Conservation (phyloP, 176 grass and related monocot species). For the Oryza officinalis region DNA sequence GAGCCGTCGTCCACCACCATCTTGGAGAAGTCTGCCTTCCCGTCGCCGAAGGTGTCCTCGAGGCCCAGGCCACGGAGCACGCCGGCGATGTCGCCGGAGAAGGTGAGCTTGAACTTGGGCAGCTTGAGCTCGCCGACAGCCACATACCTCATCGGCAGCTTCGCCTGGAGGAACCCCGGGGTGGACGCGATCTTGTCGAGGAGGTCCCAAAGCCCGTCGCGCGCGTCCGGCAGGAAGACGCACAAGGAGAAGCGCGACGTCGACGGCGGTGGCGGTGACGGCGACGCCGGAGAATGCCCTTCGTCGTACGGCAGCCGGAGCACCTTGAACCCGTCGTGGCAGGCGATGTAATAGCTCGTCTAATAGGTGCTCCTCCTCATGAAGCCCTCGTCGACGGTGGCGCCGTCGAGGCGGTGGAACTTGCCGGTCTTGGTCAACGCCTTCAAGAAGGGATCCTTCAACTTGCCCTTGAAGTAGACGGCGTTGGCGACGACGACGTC, state of each 20-base stretch:
- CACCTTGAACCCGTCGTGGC: constrained; percentile 32
- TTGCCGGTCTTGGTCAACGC: not conserved
- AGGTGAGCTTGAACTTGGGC: constrained; percentile 42
- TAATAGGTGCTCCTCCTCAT: not conserved
- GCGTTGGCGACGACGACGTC: constrained; percentile 30
- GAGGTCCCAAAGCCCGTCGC: constrained; percentile 1
- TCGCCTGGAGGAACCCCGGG: not conserved
- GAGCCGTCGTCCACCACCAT: not conserved
- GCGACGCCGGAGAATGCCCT: too few relatives aligned
- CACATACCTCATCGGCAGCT: not conserved
- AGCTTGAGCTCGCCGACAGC: constrained; percentile 11
- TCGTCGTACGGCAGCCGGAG: constrained; percentile 21
- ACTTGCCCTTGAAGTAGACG: constrained; percentile 43
- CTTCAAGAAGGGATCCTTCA: not conserved
- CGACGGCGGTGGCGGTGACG: not conserved
- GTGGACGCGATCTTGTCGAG: not conserved
- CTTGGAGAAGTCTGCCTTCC: not conserved
- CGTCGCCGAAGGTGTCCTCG: too few relatives aligned
- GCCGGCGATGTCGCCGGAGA: not conserved
- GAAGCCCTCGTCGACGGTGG: constrained; percentile 12
- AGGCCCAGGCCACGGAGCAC: not conserved
- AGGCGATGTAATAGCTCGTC: not conserved
- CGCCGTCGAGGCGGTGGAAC: constrained; percentile 32
- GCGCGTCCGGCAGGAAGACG: constrained; percentile 32
- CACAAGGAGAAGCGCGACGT: constrained; percentile 29